Conservation (phyloP, 2,329 filamentous ascomycete genomes). For the Penicillium sp. region DNA sequence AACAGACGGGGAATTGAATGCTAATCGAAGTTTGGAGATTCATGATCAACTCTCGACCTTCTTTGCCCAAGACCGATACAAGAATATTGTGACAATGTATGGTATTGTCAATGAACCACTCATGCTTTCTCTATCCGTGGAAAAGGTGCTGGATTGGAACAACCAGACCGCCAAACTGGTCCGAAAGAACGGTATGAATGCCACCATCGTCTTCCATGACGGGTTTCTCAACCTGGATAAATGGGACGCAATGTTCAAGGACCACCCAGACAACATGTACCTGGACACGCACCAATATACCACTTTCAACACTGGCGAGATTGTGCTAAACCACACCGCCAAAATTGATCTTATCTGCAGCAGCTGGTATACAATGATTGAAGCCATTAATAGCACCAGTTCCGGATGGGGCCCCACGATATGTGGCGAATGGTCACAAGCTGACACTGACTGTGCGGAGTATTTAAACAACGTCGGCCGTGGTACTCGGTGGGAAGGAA, state of each 20-base stretch:
- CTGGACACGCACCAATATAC: constrained; percentile 99
- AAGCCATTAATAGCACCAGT: constrained; percentile 67
- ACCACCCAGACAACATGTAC: constrained; percentile 66
- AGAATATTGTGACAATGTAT: constrained; percentile 89
- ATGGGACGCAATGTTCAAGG: constrained; percentile 81
- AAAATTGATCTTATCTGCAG: constrained; percentile 87
- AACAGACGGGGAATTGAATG: constrained; percentile 76
- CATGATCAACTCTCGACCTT: constrained; percentile 86
- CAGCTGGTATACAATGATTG: constrained; percentile 80
- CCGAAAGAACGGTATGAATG: constrained; percentile 71
- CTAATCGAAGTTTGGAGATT: constrained; percentile 77
- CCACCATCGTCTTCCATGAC: constrained; percentile 83
- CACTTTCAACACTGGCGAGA: constrained; percentile 91
- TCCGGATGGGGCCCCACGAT: constrained; percentile 91
- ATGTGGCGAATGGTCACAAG: constrained; percentile 96
- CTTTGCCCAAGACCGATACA: constrained; percentile 90
- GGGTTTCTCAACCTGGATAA: constrained; percentile 89
- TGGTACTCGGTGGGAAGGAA: constrained; percentile 91
- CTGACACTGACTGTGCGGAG: constrained; percentile 88
- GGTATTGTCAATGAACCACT: constrained; percentile 92
- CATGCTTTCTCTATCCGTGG: constrained; percentile 70
- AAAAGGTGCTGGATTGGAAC: constrained; percentile 77
- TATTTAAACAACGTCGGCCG: constrained; percentile 87
- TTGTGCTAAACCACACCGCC: constrained; percentile 74
- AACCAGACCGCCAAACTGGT: constrained; percentile 69